Conservation (phyloP, 2,329 filamentous ascomycete species). For the Alternaria alternata region DNA sequence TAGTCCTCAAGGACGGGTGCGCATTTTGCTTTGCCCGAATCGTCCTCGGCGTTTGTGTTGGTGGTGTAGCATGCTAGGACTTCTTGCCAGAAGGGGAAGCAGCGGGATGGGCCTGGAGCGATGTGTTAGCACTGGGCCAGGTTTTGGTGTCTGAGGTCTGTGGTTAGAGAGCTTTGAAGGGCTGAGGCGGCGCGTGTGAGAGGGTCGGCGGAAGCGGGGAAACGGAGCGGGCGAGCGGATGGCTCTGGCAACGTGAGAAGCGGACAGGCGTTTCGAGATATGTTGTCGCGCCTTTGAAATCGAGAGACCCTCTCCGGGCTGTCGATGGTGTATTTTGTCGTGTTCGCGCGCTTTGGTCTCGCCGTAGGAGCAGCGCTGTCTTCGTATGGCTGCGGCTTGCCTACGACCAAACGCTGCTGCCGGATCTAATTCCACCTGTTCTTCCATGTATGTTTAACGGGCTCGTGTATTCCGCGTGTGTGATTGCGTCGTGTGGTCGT, state of each 20-base stretch:
- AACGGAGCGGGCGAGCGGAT: background rate
- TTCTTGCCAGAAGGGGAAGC: constrained; percentile 99
- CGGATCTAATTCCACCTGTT: no score
- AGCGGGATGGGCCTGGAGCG: constrained; percentile 72
- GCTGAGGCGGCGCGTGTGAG: background rate
- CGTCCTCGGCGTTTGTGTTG: constrained; percentile 82
- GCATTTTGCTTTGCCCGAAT: constrained; percentile 87
- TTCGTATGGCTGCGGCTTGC: background rate
- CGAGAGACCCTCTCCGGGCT: background rate
- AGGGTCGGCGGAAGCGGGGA: background rate
- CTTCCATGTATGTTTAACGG: fast-evolving
- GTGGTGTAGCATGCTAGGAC: constrained; percentile 97
- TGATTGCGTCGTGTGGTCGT: background rate
- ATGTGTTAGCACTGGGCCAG: background rate
- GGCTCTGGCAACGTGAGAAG: no score
- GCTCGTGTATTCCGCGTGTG: background rate
- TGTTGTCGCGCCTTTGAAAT: no score
- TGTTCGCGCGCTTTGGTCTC: background rate
- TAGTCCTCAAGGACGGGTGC: constrained; percentile 88
- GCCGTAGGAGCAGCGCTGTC: background rate
- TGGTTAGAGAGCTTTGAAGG: background rate
- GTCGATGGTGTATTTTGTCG: background rate
- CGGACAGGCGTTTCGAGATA: background rate
- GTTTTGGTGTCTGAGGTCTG: no score
- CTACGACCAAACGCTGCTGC: fast-evolving